Evolutionary conservation across 2,329 filamentous ascomycete species (phyloP).

Genomic region (Nemania diffusa): DNA sequence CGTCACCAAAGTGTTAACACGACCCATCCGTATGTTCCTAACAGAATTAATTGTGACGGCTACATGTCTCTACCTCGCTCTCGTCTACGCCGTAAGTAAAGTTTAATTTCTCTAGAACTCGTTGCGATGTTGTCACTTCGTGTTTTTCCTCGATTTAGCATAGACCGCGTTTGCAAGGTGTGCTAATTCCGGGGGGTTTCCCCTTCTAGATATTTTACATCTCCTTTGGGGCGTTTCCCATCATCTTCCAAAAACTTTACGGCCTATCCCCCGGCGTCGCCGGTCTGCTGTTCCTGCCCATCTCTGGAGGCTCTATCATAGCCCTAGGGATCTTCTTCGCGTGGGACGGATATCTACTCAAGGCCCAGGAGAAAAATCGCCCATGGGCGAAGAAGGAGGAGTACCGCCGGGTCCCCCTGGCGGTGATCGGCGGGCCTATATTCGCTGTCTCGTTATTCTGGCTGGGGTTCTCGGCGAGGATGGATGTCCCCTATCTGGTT

Average conservation of each 20-base stretch:
- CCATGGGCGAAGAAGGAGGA: conserved; percentile 72
- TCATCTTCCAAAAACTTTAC: conserved; percentile 74
- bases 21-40: conserved; percentile 77
- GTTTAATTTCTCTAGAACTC: background rate
- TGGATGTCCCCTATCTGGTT: conserved; percentile 61
- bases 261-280: conserved; percentile 70
- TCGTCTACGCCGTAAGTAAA: conserved; percentile 65
- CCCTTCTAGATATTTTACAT: conserved; percentile 66
- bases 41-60: conserved; percentile 79
- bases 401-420: conserved; percentile 76
- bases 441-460: conserved; percentile 67
- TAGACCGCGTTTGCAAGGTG: background rate
- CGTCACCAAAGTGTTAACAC: conserved; percentile 74
- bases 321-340: conserved; percentile 69
- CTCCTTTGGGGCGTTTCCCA: conserved; percentile 79
- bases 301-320: conserved; percentile 70
- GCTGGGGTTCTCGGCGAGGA: conserved; percentile 68
- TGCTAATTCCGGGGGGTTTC: conserved; percentile 1
- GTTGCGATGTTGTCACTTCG: background rate
- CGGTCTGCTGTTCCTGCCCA: conserved; percentile 75
- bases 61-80: conserved; percentile 75
- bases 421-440: conserved; percentile 74
- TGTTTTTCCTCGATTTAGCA: background rate
- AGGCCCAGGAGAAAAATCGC: conserved; percentile 60
- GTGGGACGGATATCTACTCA: conserved; percentile 70